Percentiles rank a stretch among this genome's conserved stretches.
These are phyloP conservation scores for Albugo laibachii DNA, from an alignment of 352 stramenopile genomes.

Conservation along the genomic window DNA sequence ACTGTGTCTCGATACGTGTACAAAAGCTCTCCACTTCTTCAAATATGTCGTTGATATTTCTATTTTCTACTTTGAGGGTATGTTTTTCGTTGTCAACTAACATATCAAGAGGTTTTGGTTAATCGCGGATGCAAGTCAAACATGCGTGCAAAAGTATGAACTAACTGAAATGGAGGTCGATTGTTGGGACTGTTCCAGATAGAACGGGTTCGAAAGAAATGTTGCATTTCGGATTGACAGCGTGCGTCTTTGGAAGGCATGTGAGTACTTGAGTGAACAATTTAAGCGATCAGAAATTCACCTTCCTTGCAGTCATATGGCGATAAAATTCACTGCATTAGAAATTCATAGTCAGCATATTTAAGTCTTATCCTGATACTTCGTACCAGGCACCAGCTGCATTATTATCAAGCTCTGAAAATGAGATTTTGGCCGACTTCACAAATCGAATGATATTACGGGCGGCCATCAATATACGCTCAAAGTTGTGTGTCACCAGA, in stretches of 20 bases:
- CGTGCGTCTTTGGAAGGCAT: slow-evolving; percentile 21
- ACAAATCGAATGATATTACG: slow-evolving; percentile 73
- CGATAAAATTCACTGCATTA: slow-evolving; percentile 60
- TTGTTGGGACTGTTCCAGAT: slow-evolving; percentile 26
- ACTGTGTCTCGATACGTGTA: slow-evolving; percentile 74
- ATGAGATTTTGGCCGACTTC: slow-evolving; percentile 68
- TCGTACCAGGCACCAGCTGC: slow-evolving; percentile 58
- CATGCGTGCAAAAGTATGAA: background rate
- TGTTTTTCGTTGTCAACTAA: slow-evolving; percentile 65
- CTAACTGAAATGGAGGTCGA: slow-evolving; percentile 73
- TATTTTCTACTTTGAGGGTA: slow-evolving; percentile 36
- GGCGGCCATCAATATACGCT: slow-evolving; percentile 27
- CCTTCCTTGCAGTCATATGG: slow-evolving; percentile 61
- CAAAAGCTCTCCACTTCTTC: slow-evolving; percentile 69
- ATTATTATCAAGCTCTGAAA: slow-evolving; percentile 58
- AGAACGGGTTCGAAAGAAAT: slow-evolving; percentile 35
- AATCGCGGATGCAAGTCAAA: background rate
- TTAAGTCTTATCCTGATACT: background rate
- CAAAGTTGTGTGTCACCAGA: too few species aligned
- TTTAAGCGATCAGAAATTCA: slow-evolving; percentile 6
- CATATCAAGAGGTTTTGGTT: background rate
- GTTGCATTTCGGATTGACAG: slow-evolving; percentile 63
- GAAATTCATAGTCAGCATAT: background rate
- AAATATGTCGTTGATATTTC: slow-evolving; percentile 70
- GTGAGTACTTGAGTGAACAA: background rate